Evolutionary conservation across 257 asterid genomes (phyloP), one percentile per base, ranked within the genome.

Genomic region (Solanum ossicruentum): DNA sequence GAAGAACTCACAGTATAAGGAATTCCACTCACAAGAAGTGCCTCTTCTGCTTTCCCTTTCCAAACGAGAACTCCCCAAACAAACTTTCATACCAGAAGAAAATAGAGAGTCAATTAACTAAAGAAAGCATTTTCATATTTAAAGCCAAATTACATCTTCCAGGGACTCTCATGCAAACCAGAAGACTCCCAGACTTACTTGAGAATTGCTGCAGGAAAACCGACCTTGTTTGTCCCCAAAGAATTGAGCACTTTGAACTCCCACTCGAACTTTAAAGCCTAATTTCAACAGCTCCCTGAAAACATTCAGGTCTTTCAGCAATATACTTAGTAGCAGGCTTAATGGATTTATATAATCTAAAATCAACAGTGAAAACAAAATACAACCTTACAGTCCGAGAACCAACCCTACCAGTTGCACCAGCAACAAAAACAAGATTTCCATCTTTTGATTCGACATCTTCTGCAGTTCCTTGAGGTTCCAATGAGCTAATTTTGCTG

Each of bases 391-490:
- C 97, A 79, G 98, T 93, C 85, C 99, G 88, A 84, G 97, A 96
- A 67, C 99, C 99, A 88, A 96, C 99, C 93, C 66, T 91, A 51
- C 98, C 99, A 17, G 99, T 96, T 41, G 99, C 97, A 43, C 99
- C 99, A 16, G 98, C 99, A 75, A 96, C 99, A 90, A 91, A 96
- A 84, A 91, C 94, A 71, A 93, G 90, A 93, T 92, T 91, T 52
- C 70, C 88, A 87, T 93, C 99, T 80, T 96, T 93, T 85, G 81
- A 12, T 39, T 80, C 82, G 85, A 61, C 86, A 83, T 84, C 87
- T 80, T 87, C 87, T 20, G 93, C 49, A 51, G 88, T 79, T 81
- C 93, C 86, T 87, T 84, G 92, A 85, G 80, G 89, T 83, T 93
- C 92, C 86, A 88, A 91, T 57, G 91, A 87, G 61, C 88, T 92